phyloP scores from a whole-genome alignment of 148 eudicot genomes.

The Camellia lanceoleosa region DNA sequence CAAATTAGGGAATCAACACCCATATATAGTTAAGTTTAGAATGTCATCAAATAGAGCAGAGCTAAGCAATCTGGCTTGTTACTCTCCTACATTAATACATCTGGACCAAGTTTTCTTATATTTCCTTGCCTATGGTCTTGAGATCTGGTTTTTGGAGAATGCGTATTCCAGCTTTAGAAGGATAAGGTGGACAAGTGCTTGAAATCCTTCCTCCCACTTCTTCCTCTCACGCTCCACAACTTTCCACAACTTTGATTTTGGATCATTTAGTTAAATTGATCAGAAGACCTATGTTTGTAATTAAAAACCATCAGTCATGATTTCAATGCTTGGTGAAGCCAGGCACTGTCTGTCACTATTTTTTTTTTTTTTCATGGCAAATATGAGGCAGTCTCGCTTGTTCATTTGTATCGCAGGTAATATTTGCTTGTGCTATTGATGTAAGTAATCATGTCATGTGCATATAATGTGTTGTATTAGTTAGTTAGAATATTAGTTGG shows the following conservation, averaged over 20 bases:
- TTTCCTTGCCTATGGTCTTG: neutral
- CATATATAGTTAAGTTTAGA: neutral
- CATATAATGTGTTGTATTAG: too few relatives aligned
- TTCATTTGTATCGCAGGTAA: neutral
- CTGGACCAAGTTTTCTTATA: neutral
- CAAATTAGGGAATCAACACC: neutral
- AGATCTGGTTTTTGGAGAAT: neutral
- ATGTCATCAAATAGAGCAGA: neutral
- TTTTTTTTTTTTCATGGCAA: neutral
- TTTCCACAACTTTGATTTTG: too few relatives aligned
- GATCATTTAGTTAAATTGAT: too few relatives aligned
- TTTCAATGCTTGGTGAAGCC: too few relatives aligned
- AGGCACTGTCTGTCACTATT: too few relatives aligned
- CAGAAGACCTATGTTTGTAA: too few relatives aligned
- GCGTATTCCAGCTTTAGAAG: neutral
- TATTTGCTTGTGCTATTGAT: neutral
- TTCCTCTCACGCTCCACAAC: neutral
- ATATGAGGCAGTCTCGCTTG: neutral
- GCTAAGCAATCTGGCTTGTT: neutral
- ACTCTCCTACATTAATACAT: neutral
- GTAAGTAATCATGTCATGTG: too few relatives aligned
- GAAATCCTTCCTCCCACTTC: neutral
- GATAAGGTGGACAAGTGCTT: neutral
- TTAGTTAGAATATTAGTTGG: too few relatives aligned
- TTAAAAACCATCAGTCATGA: too few relatives aligned